These are phyloP conservation scores for Kodamaea sagamina DNA, from an alignment of 805 yeast genomes.

Conservation along the genomic window DNA sequence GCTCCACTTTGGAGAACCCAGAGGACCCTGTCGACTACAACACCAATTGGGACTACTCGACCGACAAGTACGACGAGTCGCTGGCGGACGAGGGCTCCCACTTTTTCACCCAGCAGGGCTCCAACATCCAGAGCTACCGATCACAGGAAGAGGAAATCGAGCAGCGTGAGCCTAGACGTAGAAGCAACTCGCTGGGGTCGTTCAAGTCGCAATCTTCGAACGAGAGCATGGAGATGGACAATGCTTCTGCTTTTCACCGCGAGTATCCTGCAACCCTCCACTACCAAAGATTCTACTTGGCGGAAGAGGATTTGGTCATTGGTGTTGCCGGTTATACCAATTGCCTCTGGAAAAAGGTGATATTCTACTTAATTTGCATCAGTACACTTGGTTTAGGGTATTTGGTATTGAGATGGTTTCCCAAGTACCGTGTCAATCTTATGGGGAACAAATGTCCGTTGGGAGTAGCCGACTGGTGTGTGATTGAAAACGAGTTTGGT, in stretches of 20 bases:
- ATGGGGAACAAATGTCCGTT: conserved; percentile 68
- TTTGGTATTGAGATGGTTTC: conserved; percentile 81
- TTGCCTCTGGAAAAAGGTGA: conserved; percentile 43
- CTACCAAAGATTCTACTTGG: conserved; percentile 83
- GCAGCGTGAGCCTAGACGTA: conserved; percentile 20
- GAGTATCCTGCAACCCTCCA: conserved; percentile 41
- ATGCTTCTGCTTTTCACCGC: conserved; percentile 4
- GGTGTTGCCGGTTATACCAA: conserved; percentile 89
- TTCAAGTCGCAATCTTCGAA: conserved; percentile 23
- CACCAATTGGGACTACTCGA: conserved; percentile 70
- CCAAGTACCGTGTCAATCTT: conserved; percentile 66
- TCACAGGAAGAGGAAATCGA: conserved; percentile 1
- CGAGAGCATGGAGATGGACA: conserved; percentile 13
- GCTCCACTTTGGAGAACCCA: conserved; percentile 69
- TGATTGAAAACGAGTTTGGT: conserved; percentile 91
- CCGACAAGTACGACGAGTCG: conserved; percentile 42
- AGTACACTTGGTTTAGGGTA: conserved; percentile 72
- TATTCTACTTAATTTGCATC: conserved; percentile 57
- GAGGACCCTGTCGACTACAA: conserved; percentile 65
- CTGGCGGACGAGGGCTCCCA: conserved; percentile 4
- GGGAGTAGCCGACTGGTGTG: conserved; percentile 89
- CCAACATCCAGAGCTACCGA: conserved; percentile 6
- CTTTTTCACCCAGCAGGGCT: conserved; percentile 13
- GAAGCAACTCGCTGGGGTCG: conserved; percentile 27
- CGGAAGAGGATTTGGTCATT: conserved; percentile 92